These are phyloP conservation scores for Phialemoniopsis sp. DNA, from an alignment of 2,329 filamentous ascomycete species.

Conservation along the genomic window DNA sequence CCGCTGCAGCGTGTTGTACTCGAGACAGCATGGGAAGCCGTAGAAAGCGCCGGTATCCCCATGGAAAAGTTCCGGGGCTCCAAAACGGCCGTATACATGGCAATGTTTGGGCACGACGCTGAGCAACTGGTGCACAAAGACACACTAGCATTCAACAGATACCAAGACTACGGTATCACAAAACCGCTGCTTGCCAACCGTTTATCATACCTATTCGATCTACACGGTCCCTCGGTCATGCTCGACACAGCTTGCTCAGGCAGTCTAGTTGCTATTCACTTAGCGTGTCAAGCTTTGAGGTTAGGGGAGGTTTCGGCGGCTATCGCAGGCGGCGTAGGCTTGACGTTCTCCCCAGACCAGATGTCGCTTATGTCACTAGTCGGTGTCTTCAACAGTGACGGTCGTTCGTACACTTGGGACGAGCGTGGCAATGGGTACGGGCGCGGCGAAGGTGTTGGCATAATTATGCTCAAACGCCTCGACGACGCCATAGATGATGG, in stretches of 20 bases:
- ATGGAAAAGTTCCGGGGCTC: slow-evolving; percentile 11
- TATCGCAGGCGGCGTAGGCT: no score
- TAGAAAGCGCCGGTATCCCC: slow-evolving; percentile 18
- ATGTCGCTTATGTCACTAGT: no score
- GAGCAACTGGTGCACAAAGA: slow-evolving; percentile 13
- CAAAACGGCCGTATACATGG: slow-evolving; percentile 22
- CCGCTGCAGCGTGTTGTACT: slow-evolving; percentile 14
- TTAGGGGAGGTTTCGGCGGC: no score
- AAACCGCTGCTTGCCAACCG: slow-evolving; percentile 31
- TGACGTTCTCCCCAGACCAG: no score
- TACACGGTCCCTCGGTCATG: slow-evolving; percentile 33
- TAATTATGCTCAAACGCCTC: slow-evolving; percentile 38
- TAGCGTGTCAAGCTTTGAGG: slow-evolving; percentile 29
- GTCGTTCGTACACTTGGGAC: slow-evolving; percentile 27
- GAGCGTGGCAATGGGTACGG: slow-evolving; percentile 39
- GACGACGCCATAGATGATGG: slow-evolving; percentile 28
- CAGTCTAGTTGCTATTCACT: slow-evolving; percentile 33
- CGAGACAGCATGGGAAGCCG: slow-evolving; percentile 16
- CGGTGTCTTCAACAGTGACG: no score
- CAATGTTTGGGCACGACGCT: slow-evolving; percentile 23
- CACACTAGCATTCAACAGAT: slow-evolving; percentile 11
- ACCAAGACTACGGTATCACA: slow-evolving; percentile 34
- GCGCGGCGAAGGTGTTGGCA: slow-evolving; percentile 42
- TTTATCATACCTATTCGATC: slow-evolving; percentile 34
- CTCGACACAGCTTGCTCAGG: slow-evolving; percentile 42